Percentiles rank a stretch among this genome's conserved stretches.
phyloP scores from a whole-genome alignment of 2,329 filamentous ascomycete genomes.

The Aspergillus udagawae region DNA sequence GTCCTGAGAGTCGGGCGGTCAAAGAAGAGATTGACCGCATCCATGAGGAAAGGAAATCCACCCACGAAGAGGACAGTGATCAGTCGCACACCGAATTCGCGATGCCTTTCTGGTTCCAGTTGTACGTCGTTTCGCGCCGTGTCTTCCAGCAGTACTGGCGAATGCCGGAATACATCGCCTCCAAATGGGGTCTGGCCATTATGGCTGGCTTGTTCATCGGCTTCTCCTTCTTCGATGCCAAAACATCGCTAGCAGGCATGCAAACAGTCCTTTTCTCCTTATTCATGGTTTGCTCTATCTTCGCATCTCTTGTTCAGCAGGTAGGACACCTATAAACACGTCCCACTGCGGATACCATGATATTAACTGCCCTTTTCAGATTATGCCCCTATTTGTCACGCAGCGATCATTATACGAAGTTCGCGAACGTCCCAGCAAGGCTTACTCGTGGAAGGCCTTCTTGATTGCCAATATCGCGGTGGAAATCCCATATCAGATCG shows the following conservation, averaged over 20 bases:
- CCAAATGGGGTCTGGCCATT: conserved; percentile 65
- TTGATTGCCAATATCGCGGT: conserved; percentile 78
- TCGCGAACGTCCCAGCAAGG: conserved; percentile 77
- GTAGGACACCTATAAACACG: neutral
- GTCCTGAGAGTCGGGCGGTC: conserved; percentile 50
- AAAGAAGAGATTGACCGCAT: conserved; percentile 57
- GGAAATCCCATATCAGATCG: conserved; percentile 78
- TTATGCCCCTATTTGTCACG: conserved; percentile 78
- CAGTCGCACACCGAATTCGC: conserved; percentile 73
- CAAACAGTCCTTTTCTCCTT: conserved; percentile 83
- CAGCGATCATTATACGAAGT: conserved; percentile 79
- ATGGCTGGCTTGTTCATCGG: conserved; percentile 68
- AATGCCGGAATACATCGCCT: conserved; percentile 78
- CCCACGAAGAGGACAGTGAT: conserved; percentile 42
- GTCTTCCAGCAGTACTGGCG: conserved; percentile 91
- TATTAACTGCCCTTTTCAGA: conserved; percentile 5
- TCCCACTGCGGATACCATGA: neutral
- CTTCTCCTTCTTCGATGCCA: conserved; percentile 71
- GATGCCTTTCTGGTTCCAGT: conserved; percentile 63
- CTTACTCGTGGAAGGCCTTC: conserved; percentile 82
- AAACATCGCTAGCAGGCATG: conserved; percentile 68
- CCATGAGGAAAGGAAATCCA: conserved; percentile 32
- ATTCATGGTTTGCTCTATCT: conserved; percentile 76
- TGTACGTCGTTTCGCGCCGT: conserved; percentile 63
- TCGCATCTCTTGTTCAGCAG: conserved; percentile 43